Evolutionary conservation across 371 early-diverging fungal species (phyloP).

Genomic region (Apophysomyces sp.): DNA sequence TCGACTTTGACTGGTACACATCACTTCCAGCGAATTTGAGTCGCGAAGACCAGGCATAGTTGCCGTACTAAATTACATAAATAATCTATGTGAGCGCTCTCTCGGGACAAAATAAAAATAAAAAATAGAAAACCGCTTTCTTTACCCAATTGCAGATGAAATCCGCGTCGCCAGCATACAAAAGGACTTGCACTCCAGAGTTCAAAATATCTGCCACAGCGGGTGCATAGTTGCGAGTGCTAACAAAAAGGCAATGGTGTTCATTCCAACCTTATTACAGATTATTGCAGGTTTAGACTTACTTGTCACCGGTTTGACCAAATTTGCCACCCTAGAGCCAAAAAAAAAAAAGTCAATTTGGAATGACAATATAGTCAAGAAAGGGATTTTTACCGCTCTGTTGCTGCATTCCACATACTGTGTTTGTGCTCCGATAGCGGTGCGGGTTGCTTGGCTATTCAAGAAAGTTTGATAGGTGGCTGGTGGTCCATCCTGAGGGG

Average conservation of each 20-base stretch:
- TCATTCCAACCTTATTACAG: not conserved
- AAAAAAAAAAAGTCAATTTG: not conserved
- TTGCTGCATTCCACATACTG: slow-evolving; percentile 4
- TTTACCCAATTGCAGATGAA: slow-evolving; percentile 76
- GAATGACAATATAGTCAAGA: not conserved
- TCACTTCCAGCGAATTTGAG: slow-evolving; percentile 72
- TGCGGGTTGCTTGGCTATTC: slow-evolving; percentile 1
- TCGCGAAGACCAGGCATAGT: slow-evolving; percentile 79
- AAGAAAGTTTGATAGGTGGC: slow-evolving; percentile 10
- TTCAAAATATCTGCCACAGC: slow-evolving; percentile 55
- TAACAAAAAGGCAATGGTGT: not conserved
- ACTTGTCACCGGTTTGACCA: slow-evolving; percentile 4
- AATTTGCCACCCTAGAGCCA: not conserved
- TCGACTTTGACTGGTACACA: slow-evolving; percentile 46
- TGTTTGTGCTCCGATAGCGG: slow-evolving; percentile 10
- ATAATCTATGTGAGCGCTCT: too few species aligned
- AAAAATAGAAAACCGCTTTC: too few species aligned
- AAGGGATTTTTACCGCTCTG: not conserved
- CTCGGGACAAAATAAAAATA: too few species aligned
- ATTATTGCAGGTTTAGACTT: not conserved
- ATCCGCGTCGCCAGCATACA: slow-evolving; percentile 85
- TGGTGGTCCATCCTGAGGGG: slow-evolving; percentile 7
- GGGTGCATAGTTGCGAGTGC: slow-evolving; percentile 42
- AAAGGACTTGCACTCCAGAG: slow-evolving; percentile 72
- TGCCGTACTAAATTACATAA: too few species aligned